Conservation (phyloP, 2,329 filamentous ascomycete genomes). For the Aspergillus phoenicis region DNA sequence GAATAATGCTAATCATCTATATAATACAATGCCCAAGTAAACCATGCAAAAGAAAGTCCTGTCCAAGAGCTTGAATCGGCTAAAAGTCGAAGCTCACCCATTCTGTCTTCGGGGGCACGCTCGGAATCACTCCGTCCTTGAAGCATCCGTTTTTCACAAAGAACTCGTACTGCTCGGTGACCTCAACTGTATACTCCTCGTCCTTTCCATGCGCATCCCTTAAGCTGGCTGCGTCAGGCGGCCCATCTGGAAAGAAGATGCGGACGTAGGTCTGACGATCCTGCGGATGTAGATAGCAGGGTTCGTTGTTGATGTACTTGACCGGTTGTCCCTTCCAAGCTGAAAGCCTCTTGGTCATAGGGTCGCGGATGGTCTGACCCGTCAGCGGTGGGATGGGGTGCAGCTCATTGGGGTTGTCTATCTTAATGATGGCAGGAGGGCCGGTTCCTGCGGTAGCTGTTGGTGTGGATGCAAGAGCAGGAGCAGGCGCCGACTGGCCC, state of each 20-base stretch:
- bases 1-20: constrained; percentile 9
- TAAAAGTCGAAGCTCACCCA: constrained; percentile 75
- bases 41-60: not conserved
- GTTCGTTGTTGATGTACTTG: constrained; percentile 56
- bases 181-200: constrained; percentile 53
- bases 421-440: constrained; percentile 31
- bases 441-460: constrained; percentile 26
- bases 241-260: constrained; percentile 74
- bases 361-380: constrained; percentile 41
- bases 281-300: constrained; percentile 55
- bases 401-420: constrained; percentile 32
- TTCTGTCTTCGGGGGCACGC: constrained; percentile 75
- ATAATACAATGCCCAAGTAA: constrained; percentile 8
- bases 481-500: constrained; percentile 14
- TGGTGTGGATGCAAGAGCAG: constrained; percentile 3
- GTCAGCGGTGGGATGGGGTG: constrained; percentile 40
- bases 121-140: constrained; percentile 70
- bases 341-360: constrained; percentile 46
- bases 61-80: constrained; percentile 22
- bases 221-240: constrained; percentile 55
- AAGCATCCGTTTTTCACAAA: constrained; percentile 70
- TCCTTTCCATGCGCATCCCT: constrained; percentile 55
- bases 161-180: constrained; percentile 64
- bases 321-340: constrained; percentile 68
- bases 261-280: constrained; percentile 61